These are phyloP conservation scores for Polygonum aviculare DNA, from an alignment of 148 eudicot genomes.

Conservation along the genomic window DNA sequence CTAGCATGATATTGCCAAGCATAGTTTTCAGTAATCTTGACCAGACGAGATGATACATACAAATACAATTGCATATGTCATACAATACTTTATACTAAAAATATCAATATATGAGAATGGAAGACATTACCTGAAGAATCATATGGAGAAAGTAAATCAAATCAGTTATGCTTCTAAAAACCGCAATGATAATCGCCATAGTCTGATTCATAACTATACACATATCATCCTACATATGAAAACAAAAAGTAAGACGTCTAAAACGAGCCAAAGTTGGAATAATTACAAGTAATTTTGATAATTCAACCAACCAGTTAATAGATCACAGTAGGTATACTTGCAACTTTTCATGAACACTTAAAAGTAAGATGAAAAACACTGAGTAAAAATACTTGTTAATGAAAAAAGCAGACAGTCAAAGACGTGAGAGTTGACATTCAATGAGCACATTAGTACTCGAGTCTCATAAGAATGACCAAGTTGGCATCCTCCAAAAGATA, in stretches of 20 bases:
- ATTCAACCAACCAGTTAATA: not conserved
- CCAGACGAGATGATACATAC: not conserved
- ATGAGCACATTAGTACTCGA: not conserved
- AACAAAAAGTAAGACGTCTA: not conserved
- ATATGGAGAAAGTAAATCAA: conserved; percentile 53
- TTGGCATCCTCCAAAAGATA: not conserved
- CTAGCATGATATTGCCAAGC: not conserved
- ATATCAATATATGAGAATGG: not conserved
- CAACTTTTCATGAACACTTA: not conserved
- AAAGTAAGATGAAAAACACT: not conserved
- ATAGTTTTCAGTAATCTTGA: not conserved
- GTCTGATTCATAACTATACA: conserved; percentile 51
- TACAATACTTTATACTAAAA: not conserved
- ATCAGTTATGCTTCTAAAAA: conserved; percentile 59
- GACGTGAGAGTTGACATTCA: not conserved
- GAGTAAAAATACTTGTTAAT: not conserved
- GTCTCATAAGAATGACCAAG: not conserved
- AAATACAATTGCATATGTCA: not conserved
- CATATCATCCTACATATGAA: conserved; percentile 33
- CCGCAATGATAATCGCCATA: conserved; percentile 39
- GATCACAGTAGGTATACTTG: not conserved
- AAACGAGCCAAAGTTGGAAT: not conserved
- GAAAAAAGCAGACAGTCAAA: not conserved
- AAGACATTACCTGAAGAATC: conserved; percentile 56
- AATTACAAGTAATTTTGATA: not conserved